Percentiles rank a stretch among this genome's conserved stretches.
These are phyloP conservation scores for Macrocystidia cucumis DNA, from an alignment of 1,284 basidiomycete species.

Conservation along the genomic window DNA sequence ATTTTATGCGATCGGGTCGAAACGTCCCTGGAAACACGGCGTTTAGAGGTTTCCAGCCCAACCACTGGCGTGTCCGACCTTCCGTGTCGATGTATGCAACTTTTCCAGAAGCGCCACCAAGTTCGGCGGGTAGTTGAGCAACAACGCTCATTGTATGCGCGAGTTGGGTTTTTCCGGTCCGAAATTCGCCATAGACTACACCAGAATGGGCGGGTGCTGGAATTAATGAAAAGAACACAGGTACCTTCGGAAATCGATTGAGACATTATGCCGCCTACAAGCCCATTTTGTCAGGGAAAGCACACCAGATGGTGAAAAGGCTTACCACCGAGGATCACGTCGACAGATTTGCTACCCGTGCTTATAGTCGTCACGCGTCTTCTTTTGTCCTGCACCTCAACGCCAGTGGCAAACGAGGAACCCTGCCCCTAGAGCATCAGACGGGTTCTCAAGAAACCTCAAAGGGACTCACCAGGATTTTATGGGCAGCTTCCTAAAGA, in stretches of 20 bases:
- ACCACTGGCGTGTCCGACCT: conserved; percentile 29
- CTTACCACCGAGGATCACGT: conserved; percentile 79
- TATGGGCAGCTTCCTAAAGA: conserved; percentile 75
- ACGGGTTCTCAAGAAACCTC: no score
- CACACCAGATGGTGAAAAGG: conserved; percentile 1
- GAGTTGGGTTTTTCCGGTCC: conserved; percentile 87
- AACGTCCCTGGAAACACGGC: conserved; percentile 64
- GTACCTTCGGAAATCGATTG: conserved; percentile 88
- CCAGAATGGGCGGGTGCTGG: conserved; percentile 4
- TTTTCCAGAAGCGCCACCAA: conserved; percentile 88
- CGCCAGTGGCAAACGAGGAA: conserved; percentile 80
- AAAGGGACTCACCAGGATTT: conserved; percentile 54
- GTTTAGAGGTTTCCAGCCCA: background rate
- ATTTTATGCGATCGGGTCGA: conserved; percentile 82
- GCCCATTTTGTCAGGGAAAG: conserved; percentile 2
- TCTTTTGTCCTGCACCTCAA: conserved; percentile 83
- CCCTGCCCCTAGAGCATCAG: conserved; percentile 44
- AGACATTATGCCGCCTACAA: conserved; percentile 74
- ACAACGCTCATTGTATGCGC: conserved; percentile 91
- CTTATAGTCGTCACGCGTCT: conserved; percentile 75
- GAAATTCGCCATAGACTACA: conserved; percentile 72
- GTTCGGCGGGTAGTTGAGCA: conserved; percentile 79
- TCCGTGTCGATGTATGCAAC: conserved; percentile 94
- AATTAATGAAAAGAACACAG: background rate
- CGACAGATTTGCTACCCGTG: conserved; percentile 88